Percentiles rank a stretch among this genome's conserved stretches.
These are phyloP conservation scores for Casuarina cunninghamiana DNA, from an alignment of 306 rosid genomes.

Conservation along the genomic window DNA sequence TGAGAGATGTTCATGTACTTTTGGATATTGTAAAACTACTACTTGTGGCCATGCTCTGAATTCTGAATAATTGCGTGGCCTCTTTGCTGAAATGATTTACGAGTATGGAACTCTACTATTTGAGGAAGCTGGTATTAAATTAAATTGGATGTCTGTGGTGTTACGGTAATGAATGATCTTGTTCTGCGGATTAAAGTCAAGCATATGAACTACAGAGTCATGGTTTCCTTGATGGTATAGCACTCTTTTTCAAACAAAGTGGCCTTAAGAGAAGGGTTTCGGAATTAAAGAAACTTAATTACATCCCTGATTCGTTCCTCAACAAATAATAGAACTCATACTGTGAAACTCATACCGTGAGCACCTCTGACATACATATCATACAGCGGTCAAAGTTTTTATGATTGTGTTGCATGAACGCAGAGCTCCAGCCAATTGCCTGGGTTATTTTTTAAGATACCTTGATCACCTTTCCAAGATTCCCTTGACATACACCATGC, in stretches of 20 bases:
- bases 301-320: neutral
- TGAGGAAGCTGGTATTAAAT: constrained; percentile 24
- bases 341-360: neutral
- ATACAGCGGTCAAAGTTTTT: neutral
- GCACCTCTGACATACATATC: neutral
- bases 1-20: constrained; percentile 40
- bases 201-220: neutral
- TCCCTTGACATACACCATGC: constrained; percentile 84
- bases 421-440: neutral
- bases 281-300: neutral
- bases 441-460: neutral
- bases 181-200: neutral
- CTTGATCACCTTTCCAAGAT: constrained; percentile 44
- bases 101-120: constrained; percentile 26
- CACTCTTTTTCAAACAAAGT: neutral
- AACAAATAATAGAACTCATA: neutral
- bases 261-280: neutral
- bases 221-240: neutral
- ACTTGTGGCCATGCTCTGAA: constrained; percentile 34
- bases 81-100: constrained; percentile 27
- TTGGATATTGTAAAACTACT: constrained; percentile 21
- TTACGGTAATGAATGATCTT: neutral
- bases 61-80: constrained; percentile 46
- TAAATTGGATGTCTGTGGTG: neutral
- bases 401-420: neutral